Base-by-base conservation (phyloP, 768 basidiomycete genomes). In the Russula olivacea region DNA sequence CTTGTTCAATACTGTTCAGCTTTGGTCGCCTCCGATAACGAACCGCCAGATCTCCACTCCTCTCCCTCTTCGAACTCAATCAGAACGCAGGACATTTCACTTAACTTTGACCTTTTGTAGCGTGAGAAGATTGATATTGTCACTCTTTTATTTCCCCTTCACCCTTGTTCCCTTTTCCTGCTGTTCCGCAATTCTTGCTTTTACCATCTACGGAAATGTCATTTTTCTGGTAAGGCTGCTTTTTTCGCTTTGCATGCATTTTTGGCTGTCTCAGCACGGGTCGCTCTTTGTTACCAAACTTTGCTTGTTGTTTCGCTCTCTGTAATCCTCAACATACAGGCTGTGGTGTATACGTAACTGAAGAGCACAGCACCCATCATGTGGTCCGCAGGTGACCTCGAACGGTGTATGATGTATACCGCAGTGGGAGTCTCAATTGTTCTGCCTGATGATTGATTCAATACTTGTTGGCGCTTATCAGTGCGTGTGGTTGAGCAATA, bases 291-390 rank as follows among this genome's bases (percentile, higher is more conserved):
- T 51, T 8, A 34, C 10, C 28, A n/a, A 7, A 32, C 14, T 58
- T 48, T 38, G 40, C 41, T 43, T 8, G 34, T 43, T 38, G 38
- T 21, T 47, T 25, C 43, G n/a, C 28, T 28, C 57, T 59, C 51
- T 63, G 62, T 63, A 63, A 63, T 53, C n/a, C 30, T 40, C 52
- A 38, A 38, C 38, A 38, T 14, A 59, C 62, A 63, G 43, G 21
- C 25, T 28, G 61, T 28, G 61, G 56, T 62, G 61, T 63, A 63
- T 63, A 59, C 43, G 45, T 63, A 63, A 36, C 52, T 30, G 54
- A 45, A 54, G 28, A 28, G 4, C 57, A 36, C 47, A 15, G 48
- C 47, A 59, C 36, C 51, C 34, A 21, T 51, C 55, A 30, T 34
- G 30, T 30, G 41, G 28, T 50, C 43, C 28, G 25, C 25, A 21